Conservation (phyloP, 1,284 basidiomycete species). For the Cryptococcus sp. region DNA sequence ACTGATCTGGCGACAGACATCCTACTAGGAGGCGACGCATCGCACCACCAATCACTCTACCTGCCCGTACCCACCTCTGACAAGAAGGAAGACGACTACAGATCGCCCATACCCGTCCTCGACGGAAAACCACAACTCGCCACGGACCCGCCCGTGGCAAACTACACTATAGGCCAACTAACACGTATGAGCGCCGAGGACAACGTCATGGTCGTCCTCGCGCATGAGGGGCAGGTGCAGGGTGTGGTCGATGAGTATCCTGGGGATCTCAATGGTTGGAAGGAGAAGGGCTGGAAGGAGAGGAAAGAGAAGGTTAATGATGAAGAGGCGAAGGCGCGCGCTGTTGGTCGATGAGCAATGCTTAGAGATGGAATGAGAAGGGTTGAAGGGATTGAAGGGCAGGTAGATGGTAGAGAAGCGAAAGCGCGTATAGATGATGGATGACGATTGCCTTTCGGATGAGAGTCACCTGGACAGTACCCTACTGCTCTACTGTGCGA, state of each 20-base stretch:
- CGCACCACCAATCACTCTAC: constrained; percentile 28
- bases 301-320: constrained; percentile 13
- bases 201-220: constrained; percentile 33
- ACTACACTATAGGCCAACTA: constrained; percentile 20
- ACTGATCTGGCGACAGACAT: constrained; percentile 17
- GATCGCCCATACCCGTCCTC: constrained; percentile 15
- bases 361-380: too few species aligned
- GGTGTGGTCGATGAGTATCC: constrained; percentile 24
- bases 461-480: too few species aligned
- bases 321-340: constrained; percentile 18
- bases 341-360: background rate
- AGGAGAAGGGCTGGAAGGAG: constrained; percentile 23
- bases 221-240: constrained; percentile 30
- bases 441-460: too few species aligned
- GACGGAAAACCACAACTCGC: constrained; percentile 16
- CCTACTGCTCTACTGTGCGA: too few species aligned
- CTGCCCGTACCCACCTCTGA: constrained; percentile 22
- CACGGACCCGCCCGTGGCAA: constrained; percentile 16
- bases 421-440: too few species aligned
- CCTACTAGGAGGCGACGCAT: constrained; percentile 28
- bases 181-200: constrained; percentile 24
- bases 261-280: constrained; percentile 14
- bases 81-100: background rate
- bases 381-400: too few species aligned
- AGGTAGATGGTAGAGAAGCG: too few species aligned